A percentile compares a stretch with the other conserved stretches of the same genome.
phyloP scores from a whole-genome alignment of 129 eudicot species.

The Helichrysum umbraculigerum region DNA sequence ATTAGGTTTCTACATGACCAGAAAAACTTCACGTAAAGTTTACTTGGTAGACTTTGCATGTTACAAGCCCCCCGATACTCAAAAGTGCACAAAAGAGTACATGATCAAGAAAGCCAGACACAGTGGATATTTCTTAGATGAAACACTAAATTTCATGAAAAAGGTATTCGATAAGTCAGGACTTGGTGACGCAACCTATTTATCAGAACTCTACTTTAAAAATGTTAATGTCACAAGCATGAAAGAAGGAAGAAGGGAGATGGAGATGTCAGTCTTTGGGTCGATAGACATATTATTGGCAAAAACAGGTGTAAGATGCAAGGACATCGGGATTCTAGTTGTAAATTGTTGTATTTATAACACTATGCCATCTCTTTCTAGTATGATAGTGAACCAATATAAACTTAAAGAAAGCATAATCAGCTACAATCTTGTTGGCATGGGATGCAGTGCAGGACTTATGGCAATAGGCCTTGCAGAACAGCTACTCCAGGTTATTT shows the following conservation, averaged over 20 bases:
- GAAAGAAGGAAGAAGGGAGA: slow-evolving; percentile 48
- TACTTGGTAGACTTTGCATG: slow-evolving; percentile 56
- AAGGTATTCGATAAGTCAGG: slow-evolving; percentile 42
- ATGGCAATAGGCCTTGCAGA: slow-evolving; percentile 58
- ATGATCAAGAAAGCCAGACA: slow-evolving; percentile 20
- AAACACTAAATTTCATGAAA: slow-evolving; percentile 35
- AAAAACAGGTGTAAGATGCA: slow-evolving; percentile 40
- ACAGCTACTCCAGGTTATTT: slow-evolving; percentile 56
- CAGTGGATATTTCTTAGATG: slow-evolving; percentile 36
- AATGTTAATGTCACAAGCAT: slow-evolving; percentile 18
- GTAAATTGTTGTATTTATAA: slow-evolving; percentile 51
- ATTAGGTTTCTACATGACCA: slow-evolving; percentile 20
- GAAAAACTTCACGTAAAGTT: slow-evolving; percentile 23
- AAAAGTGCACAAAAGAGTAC: slow-evolving; percentile 37
- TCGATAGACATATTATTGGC: slow-evolving; percentile 47
- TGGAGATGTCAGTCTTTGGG: slow-evolving; percentile 57
- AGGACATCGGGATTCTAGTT: slow-evolving; percentile 57
- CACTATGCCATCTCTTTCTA: slow-evolving; percentile 49
- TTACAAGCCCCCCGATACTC: slow-evolving; percentile 47
- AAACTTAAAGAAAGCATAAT: slow-evolving; percentile 47
- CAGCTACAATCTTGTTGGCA: slow-evolving; percentile 59
- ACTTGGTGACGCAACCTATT: slow-evolving; percentile 52
- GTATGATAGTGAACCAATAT: slow-evolving; percentile 55
- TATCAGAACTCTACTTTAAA: slow-evolving; percentile 37
- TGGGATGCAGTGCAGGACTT: slow-evolving; percentile 77